Evolutionary conservation across 305 asterid genomes (phyloP), one percentile per base, ranked within the genome.

Genomic region (Solanum hybrid): DNA sequence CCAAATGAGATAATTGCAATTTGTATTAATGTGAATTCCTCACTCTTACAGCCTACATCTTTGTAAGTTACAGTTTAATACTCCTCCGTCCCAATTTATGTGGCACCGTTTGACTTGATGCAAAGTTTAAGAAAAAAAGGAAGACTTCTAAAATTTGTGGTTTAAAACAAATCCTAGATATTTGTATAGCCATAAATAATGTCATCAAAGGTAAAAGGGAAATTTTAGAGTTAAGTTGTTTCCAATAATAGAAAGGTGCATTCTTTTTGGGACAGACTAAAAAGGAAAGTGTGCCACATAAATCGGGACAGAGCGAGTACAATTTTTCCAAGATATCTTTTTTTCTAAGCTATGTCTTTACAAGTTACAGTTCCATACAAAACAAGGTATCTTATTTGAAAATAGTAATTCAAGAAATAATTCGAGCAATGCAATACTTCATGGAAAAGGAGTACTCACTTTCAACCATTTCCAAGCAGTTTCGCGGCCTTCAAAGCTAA

Each of bases 381-480:
- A 11, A 79, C 56, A 79, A 31, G 42, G 76, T 20, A 56, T 84
- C 87, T 51, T 51, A 31, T 84, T 84, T 10, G 31, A 56, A 84
- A 51, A 10, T 17, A 46, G 87, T 82, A 82, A 82, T 85, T 5
- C 40, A 32, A 85, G 32, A 56, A 84, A 31, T 31, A 84, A 51
- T 27, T 84, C 46, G 31, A 56, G 75, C 42, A 46, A 51, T 84
- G 75, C 75, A 31, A 20, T 29, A 20, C 60, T 85, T 85, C 76
- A 29, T 51, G 75, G 85, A 87, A 60, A 40, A 31, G 11, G 31
- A 31, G 69, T 36, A 91, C 98, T 94, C 92, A 96, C 99, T 92
- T 97, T 92, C 94, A 96, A 91, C 99, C 99, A 96, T 89, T 84
- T 90, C 99, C 99, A 97, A 89, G 98, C 96, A 88, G 89, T 92